Evolutionary conservation across 441 rosid species (phyloP).

Genomic region (Bruguiera hainesii): DNA sequence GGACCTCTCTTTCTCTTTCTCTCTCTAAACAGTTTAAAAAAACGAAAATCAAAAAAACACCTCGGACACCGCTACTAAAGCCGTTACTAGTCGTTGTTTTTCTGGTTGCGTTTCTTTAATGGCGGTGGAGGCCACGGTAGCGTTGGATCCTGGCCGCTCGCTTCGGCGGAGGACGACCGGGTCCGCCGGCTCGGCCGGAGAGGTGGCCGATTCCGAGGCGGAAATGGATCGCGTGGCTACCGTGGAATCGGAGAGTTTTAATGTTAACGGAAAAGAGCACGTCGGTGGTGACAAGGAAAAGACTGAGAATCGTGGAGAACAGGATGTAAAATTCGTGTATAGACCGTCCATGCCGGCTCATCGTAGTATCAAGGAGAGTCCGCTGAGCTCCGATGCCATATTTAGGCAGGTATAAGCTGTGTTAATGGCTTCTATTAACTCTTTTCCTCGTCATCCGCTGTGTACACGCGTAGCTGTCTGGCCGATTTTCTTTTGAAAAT

Average conservation of each 20-base stretch:
- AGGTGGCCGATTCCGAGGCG: slow-evolving; percentile 12
- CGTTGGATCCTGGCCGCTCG: slow-evolving; percentile 34
- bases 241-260: slow-evolving; percentile 3
- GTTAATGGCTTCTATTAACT: neutral
- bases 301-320: slow-evolving; percentile 23
- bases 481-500: too few relatives aligned
- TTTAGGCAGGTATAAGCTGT: slow-evolving; percentile 62
- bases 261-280: slow-evolving; percentile 12
- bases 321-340: slow-evolving; percentile 43
- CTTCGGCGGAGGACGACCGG: slow-evolving; percentile 34
- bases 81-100: neutral
- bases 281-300: slow-evolving; percentile 19
- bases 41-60: too few relatives aligned
- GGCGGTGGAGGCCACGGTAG: slow-evolving; percentile 31
- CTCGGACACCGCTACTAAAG: too few relatives aligned
- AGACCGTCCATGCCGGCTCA: slow-evolving; percentile 91
- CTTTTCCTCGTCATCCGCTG: neutral
- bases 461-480: too few relatives aligned
- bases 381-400: slow-evolving; percentile 91
- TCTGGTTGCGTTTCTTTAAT: slow-evolving; percentile 20
- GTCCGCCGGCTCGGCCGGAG: slow-evolving; percentile 19
- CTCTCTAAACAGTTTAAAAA: too few relatives aligned
- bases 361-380: slow-evolving; percentile 73
- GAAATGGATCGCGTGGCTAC: neutral
- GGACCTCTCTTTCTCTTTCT: too few relatives aligned